Percentiles rank a stretch among this genome's conserved stretches.
phyloP scores from a whole-genome alignment of 23 red algal species.

The Rhodosorus marinus region DNA sequence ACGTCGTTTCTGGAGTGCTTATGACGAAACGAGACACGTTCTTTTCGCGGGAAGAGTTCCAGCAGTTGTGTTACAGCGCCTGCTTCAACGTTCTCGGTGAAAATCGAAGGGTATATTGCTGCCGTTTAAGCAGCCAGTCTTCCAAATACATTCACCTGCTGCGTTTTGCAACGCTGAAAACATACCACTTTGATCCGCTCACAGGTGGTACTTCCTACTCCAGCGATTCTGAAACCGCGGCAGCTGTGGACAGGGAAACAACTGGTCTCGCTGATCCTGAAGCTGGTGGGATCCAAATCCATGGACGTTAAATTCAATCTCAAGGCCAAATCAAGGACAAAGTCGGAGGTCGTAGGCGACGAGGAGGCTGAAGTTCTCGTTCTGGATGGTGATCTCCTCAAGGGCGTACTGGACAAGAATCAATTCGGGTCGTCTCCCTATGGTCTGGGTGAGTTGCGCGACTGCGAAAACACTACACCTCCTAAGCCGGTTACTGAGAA shows the following conservation, averaged over 20 bases:
- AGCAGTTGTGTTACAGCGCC: constrained; percentile 68
- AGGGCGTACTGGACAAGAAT: constrained; percentile 74
- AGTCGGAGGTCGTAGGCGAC: constrained; percentile 24
- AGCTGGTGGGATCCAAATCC: constrained; percentile 21
- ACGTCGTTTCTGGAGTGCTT: constrained; percentile 62
- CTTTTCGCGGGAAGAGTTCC: constrained; percentile 29
- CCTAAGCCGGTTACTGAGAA: too few species aligned
- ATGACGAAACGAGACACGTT: constrained; percentile 67
- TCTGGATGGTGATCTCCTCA: constrained; percentile 41
- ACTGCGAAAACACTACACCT: too few species aligned
- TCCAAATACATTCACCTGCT: too few species aligned
- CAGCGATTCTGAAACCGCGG: constrained; percentile 48
- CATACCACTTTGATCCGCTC: too few species aligned
- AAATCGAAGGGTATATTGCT: too few species aligned
- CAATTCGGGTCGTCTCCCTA: constrained; percentile 53
- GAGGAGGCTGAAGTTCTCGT: constrained; percentile 50
- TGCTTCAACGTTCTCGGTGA: too few species aligned
- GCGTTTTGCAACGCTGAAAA: too few species aligned
- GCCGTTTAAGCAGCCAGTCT: too few species aligned
- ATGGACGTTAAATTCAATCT: constrained; percentile 13
- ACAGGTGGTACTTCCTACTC: too few species aligned
- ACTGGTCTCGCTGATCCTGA: constrained; percentile 46
- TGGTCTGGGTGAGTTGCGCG: too few species aligned
- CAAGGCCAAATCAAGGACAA: neutral
- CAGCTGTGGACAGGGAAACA: constrained; percentile 93